Evolutionary conservation across 2,329 filamentous ascomycete genomes (phyloP), one percentile per base, ranked within the genome.

Genomic region (Paecilomyces dactylethromorphus): DNA sequence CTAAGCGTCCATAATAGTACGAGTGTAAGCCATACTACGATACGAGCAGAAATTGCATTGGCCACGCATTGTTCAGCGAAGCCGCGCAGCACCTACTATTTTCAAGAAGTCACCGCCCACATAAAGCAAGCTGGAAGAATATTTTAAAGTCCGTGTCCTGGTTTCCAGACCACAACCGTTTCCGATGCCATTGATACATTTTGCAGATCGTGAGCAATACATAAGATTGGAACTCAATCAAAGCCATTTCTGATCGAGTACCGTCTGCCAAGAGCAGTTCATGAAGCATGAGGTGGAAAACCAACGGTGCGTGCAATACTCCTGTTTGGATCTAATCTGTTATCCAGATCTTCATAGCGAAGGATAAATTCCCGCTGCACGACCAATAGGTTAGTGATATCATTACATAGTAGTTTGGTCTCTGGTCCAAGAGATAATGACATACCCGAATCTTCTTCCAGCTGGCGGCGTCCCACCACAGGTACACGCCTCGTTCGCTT

Each of bases 361-460:
- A 81, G 71, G 35, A 79, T 76, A 56, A 80, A 80, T 61, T 80
- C 78, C 51, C 78, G 76, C 73, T 79, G 59, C 51, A 56, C 32
- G 24, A 13, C 12, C 18, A 33, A 55, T 10, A 21, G 21, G 12
- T 32, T 53, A 21, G 45, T 66, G 24, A 62, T 57, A 15, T 56
- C 10, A 8, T 24, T 4, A 11, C 13, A 53, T 11, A 35, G 26
- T 29, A 29, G 26, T 32, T 26, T 18, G 50, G 26, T 52, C 39
- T 29, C 32, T 29, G 18, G 13, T 32, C 3, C 22, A 26, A 52
- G 15, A 32, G 54, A 26, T 31, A 15, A 32, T 59, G 22, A 71
- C 77, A 64, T 71, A 79, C 79, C 65, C 73, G 69, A 59, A 78
- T 71, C 67, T 79, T 79, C 70, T 81, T 79, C 79, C 79, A 81